Evolutionary conservation across 2,329 filamentous ascomycete species (phyloP).

Genomic region (Aspergillus sp.): DNA sequence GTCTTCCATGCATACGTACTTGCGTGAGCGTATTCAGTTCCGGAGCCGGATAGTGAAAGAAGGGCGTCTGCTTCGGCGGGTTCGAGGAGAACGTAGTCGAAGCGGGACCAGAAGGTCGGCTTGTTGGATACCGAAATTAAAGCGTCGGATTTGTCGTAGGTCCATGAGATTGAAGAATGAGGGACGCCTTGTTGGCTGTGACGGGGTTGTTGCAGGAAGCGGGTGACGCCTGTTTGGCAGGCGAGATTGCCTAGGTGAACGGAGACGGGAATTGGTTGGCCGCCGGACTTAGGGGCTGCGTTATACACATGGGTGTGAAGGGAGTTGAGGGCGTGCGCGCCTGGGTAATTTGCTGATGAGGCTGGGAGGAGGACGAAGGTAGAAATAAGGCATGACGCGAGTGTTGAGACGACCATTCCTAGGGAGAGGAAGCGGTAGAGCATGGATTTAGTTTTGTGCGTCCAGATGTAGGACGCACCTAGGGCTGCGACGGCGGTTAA

Average conservation of each 20-base stretch:
- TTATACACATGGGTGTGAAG: slow-evolving; percentile 36
- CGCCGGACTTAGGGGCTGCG: not conserved
- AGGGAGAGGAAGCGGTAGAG: slow-evolving; percentile 57
- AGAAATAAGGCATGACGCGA: slow-evolving; percentile 61
- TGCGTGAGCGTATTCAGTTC: not conserved
- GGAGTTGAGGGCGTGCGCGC: slow-evolving; percentile 69
- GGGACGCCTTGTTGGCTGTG: not conserved
- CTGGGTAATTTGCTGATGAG: slow-evolving; percentile 90
- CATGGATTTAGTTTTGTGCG: slow-evolving; percentile 61
- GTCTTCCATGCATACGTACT: slow-evolving; percentile 47
- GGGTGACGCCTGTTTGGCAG: slow-evolving; percentile 63
- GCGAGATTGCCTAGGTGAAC: slow-evolving; percentile 62
- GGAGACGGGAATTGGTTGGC: slow-evolving; percentile 27
- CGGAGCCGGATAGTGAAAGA: slow-evolving; percentile 36
- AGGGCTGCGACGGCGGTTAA: slow-evolving; percentile 76
- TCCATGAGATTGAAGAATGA: slow-evolving; percentile 40
- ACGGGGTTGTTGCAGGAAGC: slow-evolving; percentile 52
- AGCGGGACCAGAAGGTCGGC: slow-evolving; percentile 56
- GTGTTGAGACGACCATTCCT: slow-evolving; percentile 59
- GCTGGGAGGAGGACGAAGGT: slow-evolving; percentile 71
- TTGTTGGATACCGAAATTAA: slow-evolving; percentile 44
- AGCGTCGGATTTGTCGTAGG: slow-evolving; percentile 63
- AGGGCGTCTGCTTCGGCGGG: slow-evolving; percentile 25
- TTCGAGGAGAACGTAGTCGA: slow-evolving; percentile 61
- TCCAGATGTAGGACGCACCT: slow-evolving; percentile 69